Base-by-base conservation (phyloP, 2,329 filamentous ascomycete species). In the Elsinoe fawcettii region DNA sequence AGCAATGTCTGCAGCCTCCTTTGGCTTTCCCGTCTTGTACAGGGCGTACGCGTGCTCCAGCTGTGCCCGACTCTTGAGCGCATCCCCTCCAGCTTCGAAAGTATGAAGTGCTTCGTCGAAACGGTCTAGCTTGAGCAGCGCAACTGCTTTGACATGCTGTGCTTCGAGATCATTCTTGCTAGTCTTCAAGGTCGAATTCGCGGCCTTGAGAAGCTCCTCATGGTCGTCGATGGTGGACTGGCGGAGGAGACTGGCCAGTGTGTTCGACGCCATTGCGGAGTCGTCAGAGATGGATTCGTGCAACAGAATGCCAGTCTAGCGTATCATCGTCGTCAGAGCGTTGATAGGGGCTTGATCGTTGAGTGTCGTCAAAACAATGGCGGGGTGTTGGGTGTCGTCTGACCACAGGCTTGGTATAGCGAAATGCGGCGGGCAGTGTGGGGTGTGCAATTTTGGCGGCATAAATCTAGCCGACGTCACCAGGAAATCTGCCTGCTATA, bases 31-130 rank as follows among this genome's bases (percentile, higher is more conserved):
- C 0, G 82, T 80, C 74, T 91, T 93, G 74, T 93, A 95, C 18
- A 91, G 78, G n/a, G 87, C 85, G 74, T 95, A 95, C 1, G 86
- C 82, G 68, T 85, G 85, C 70, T 91, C 88, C 43, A 91, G 76
- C 14, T 73, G 66, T 63, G 85, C 88, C 58, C 73, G 72, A 37
- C 80, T 74, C 67, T 84, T 81, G 58, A 91, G 73, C 61, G 74
- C 75, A 58, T 80, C 75, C 51, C 83, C 83, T 16, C 77, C 83
- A 34, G 84, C 81, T 59, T 84, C 80, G 59, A 92, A 79, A 57
- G 82, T 79, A 59, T 82, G 82, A 49, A 90, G 75, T 46, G 87
- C 87, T 70, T 93, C 88, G 58, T 87, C 82, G 70, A 86, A 93
- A 59, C 88, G 86, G 71, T 93, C 89, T 64, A 93, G 81, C 69